A percentile compares a stretch with the other conserved stretches of the same genome.
Conservation (phyloP, 2,329 filamentous ascomycete genomes). For the Venturiaceae sp. region DNA sequence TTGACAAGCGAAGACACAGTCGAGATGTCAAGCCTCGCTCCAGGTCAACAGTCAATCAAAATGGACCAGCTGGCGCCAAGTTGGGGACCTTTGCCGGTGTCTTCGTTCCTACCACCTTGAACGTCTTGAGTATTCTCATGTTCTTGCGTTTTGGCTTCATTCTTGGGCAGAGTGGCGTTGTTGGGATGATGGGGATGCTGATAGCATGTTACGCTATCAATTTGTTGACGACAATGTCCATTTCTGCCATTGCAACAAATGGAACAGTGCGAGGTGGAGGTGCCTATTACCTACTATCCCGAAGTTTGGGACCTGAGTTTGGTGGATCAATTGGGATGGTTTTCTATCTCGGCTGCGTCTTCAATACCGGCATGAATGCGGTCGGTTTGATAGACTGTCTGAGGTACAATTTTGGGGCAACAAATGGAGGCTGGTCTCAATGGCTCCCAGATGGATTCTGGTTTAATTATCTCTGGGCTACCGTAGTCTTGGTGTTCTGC, state of each 20-base stretch:
- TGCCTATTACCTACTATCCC: constrained; percentile 81
- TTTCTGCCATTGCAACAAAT: constrained; percentile 84
- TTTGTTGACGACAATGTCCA: constrained; percentile 73
- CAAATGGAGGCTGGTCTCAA: constrained; percentile 45
- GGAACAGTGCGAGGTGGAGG: constrained; percentile 81
- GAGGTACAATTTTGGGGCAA: constrained; percentile 59
- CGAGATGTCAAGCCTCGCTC: not conserved
- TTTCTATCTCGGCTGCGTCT: constrained; percentile 81
- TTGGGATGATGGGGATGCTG: constrained; percentile 73
- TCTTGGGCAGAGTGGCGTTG: constrained; percentile 66
- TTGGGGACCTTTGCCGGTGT: constrained; percentile 58
- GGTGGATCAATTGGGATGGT: constrained; percentile 80
- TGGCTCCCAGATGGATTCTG: constrained; percentile 63
- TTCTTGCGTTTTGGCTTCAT: constrained; percentile 83
- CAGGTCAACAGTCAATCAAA: not conserved
- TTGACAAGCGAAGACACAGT: not conserved
- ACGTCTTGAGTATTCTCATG: constrained; percentile 86
- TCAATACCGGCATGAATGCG: constrained; percentile 81
- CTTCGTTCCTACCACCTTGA: constrained; percentile 81
- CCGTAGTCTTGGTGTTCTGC: constrained; percentile 59
- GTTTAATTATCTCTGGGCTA: constrained; percentile 68
- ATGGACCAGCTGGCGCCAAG: constrained; percentile 34
- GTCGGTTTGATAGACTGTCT: constrained; percentile 80
- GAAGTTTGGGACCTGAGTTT: constrained; percentile 79
- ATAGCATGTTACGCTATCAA: constrained; percentile 69